These are phyloP conservation scores for Trametes sp. DNA, from an alignment of 1,284 basidiomycete genomes.

Conservation along the genomic window DNA sequence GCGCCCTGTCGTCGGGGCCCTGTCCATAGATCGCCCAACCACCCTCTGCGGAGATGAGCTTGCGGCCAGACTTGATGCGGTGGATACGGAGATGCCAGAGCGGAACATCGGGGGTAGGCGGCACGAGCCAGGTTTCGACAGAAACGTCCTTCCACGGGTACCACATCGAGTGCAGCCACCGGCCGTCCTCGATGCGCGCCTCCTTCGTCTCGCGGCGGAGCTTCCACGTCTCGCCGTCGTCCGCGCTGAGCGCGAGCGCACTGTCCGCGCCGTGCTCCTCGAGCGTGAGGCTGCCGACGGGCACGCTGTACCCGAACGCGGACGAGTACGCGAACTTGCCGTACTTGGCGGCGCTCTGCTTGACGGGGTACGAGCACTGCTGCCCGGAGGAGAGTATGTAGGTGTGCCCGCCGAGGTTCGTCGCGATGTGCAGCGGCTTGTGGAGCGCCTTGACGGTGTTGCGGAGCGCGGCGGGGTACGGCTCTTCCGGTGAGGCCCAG, in stretches of 20 bases:
- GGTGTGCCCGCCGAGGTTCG: conserved; percentile 67
- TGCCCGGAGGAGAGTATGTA: conserved; percentile 81
- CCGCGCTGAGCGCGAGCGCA: conserved; percentile 73
- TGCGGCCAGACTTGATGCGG: conserved; percentile 60
- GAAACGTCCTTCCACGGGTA: conserved; percentile 76
- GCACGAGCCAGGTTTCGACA: conserved; percentile 80
- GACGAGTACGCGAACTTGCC: conserved; percentile 79
- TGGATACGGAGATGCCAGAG: conserved; percentile 78
- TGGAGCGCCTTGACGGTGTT: conserved; percentile 57
- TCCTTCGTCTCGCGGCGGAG: conserved; percentile 68
- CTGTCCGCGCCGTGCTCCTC: conserved; percentile 77
- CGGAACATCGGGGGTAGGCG: conserved; percentile 61
- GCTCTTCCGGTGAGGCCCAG: conserved; percentile 71
- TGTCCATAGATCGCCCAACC: conserved; percentile 80
- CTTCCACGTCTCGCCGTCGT: conserved; percentile 76
- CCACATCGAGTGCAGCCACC: conserved; percentile 74
- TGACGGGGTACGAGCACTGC: conserved; percentile 80
- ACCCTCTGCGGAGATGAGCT: conserved; percentile 68
- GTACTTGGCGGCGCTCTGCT: conserved; percentile 81
- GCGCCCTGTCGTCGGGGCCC: conserved; percentile 63
- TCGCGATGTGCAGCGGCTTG: conserved; percentile 75
- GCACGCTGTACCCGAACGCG: conserved; percentile 79
- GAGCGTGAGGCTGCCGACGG: conserved; percentile 70
- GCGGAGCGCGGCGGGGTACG: conserved; percentile 59
- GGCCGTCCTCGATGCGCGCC: conserved; percentile 63